phyloP scores from a whole-genome alignment of 2,329 filamentous ascomycete species.

The Fusarium poae region DNA sequence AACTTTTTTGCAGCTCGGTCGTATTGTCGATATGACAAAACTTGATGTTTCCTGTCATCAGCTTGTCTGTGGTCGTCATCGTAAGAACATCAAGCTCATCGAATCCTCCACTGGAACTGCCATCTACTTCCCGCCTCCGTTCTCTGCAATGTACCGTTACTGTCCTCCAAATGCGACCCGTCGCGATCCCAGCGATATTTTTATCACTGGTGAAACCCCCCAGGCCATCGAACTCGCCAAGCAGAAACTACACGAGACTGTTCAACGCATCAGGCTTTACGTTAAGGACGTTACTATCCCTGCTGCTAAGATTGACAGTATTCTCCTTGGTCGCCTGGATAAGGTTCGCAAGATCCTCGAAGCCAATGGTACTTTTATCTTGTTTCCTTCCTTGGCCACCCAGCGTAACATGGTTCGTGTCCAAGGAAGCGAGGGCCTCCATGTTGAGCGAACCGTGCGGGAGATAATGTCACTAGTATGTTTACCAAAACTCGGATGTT shows the following conservation, averaged over 20 bases:
- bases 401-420: conserved; percentile 88
- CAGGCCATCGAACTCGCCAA: conserved; percentile 91
- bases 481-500: conserved; percentile 23
- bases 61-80: conserved; percentile 89
- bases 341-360: conserved; percentile 99
- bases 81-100: conserved; percentile 98
- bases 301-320: conserved; percentile 93
- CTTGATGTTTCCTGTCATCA: conserved; percentile 91
- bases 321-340: conserved; percentile 89
- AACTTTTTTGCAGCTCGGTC: conserved; percentile 68
- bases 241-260: conserved; percentile 88
- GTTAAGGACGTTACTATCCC: conserved; percentile 94
- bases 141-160: conserved; percentile 92
- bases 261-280: conserved; percentile 82
- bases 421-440: conserved; percentile 91
- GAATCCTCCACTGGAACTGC: conserved; percentile 95
- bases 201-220: conserved; percentile 90
- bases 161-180: conserved; percentile 84
- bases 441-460: conserved; percentile 93
- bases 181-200: conserved; percentile 89
- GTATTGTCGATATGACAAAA: conserved; percentile 81
- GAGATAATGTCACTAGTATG: conserved; percentile 94
- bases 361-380: conserved; percentile 92
- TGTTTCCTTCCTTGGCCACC: conserved; percentile 89
- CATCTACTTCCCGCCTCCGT: conserved; percentile 97